Percentiles rank a stretch among this genome's conserved stretches.
These are phyloP conservation scores for Teratosphaeria destructans DNA, from an alignment of 2,329 filamentous ascomycete genomes.

Conservation along the genomic window DNA sequence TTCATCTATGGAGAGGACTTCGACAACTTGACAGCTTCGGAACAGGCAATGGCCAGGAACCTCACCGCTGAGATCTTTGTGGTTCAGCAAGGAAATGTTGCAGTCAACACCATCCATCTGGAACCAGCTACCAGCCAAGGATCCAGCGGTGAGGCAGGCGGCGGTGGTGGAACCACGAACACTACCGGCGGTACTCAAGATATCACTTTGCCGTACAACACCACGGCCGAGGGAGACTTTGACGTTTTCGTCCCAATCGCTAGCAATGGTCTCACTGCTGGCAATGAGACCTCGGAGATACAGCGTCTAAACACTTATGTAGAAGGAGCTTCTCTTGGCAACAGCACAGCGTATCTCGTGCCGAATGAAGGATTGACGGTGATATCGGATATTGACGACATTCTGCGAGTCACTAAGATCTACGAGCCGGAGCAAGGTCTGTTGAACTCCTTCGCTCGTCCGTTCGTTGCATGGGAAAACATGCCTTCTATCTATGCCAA, in stretches of 20 bases:
- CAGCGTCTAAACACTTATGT: conserved; percentile 61
- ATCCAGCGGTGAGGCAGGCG: conserved; percentile 37
- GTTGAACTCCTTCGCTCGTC: conserved; percentile 63
- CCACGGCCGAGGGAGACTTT: conserved; percentile 60
- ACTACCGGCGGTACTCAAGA: conserved; percentile 52
- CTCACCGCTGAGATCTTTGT: conserved; percentile 63
- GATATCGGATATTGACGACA: conserved; percentile 70
- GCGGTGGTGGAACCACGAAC: conserved; percentile 39
- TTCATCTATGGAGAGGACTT: conserved; percentile 53
- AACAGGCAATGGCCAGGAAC: conserved; percentile 61
- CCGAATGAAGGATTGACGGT: conserved; percentile 60
- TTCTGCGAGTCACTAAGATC: conserved; percentile 70
- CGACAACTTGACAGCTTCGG: conserved; percentile 44
- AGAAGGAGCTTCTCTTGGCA: conserved; percentile 54
- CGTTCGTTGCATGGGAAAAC: conserved; percentile 63
- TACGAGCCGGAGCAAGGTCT: conserved; percentile 65
- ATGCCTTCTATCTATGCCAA: conserved; percentile 73
- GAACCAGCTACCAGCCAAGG: conserved; percentile 49
- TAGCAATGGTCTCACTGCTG: conserved; percentile 50
- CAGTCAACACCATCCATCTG: conserved; percentile 52
- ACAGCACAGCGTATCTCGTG: conserved; percentile 67
- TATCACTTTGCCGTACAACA: conserved; percentile 53
- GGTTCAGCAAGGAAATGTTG: conserved; percentile 57
- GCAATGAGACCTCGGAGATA: conserved; percentile 53
- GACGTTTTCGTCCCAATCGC: conserved; percentile 58